Evolutionary conservation across 768 basidiomycete genomes (phyloP).

Genomic region (Plicaturopsis crispa): DNA sequence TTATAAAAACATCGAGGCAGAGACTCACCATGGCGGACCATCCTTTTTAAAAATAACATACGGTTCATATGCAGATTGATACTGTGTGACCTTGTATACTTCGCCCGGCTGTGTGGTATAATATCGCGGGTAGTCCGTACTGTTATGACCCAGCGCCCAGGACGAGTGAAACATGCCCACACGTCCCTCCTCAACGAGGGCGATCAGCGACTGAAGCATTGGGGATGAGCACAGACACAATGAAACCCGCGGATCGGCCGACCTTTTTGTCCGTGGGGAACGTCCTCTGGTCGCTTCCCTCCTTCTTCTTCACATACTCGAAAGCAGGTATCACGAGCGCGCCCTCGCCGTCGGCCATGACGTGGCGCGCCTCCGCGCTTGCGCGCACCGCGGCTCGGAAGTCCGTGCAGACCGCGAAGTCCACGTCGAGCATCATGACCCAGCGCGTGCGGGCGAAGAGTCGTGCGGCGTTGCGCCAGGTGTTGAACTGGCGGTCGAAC

Average conservation of each 20-base stretch:
- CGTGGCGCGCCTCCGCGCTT: constrained; percentile 30
- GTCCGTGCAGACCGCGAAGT: constrained; percentile 80
- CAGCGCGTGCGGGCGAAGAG: constrained; percentile 78
- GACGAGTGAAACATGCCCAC: constrained; percentile 73
- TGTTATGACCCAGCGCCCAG: constrained; percentile 77
- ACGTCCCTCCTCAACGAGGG: constrained; percentile 45
- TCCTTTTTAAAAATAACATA: constrained; percentile 79
- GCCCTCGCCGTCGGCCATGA: constrained; percentile 49
- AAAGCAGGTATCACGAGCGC: constrained; percentile 85
- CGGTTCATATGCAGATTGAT: constrained; percentile 84
- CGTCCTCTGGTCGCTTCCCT: constrained; percentile 46
- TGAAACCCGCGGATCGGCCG: no score
- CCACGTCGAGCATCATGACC: constrained; percentile 89
- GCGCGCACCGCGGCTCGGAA: constrained; percentile 53
- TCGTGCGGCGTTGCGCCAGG: constrained; percentile 83
- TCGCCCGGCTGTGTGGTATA: constrained; percentile 53
- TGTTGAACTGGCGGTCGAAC: constrained; percentile 81
- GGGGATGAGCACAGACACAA: no score
- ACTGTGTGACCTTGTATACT: constrained; percentile 68
- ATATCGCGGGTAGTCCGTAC: constrained; percentile 70
- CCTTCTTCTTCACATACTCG: constrained; percentile 61
- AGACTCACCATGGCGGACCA: constrained; percentile 60
- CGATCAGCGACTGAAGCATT: constrained; percentile 48
- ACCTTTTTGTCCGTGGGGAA: constrained; percentile 74
- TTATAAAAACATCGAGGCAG: background rate